A percentile compares a stretch with the other conserved stretches of the same genome.
phyloP scores from a whole-genome alignment of 805 yeast species.

The Metschnikowia gruessii region DNA sequence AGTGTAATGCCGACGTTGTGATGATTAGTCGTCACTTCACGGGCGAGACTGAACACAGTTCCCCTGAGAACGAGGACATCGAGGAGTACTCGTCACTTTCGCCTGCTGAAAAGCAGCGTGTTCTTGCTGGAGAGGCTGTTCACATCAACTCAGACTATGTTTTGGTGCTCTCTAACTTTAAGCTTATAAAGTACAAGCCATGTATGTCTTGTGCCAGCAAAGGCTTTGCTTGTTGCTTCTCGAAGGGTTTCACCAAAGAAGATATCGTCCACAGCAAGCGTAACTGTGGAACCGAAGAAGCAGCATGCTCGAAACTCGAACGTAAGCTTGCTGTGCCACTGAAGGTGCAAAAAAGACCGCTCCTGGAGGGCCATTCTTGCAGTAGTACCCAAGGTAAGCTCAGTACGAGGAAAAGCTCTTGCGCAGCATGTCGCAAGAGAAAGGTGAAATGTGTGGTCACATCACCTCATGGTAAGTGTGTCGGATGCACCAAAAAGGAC shows the following conservation, averaged over 20 bases:
- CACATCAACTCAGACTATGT: constrained; percentile 12
- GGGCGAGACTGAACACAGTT: neutral
- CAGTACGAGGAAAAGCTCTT: constrained; percentile 33
- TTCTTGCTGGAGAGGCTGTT: constrained; percentile 19
- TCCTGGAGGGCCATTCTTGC: constrained; percentile 8
- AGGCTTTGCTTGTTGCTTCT: constrained; percentile 48
- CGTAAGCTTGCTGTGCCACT: neutral
- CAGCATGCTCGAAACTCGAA: neutral
- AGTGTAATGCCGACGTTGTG: constrained; percentile 65
- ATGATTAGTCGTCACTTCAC: constrained; percentile 30
- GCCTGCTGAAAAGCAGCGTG: constrained; percentile 11
- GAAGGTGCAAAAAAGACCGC: constrained; percentile 7
- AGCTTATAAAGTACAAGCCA: constrained; percentile 48
- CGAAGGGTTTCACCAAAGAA: constrained; percentile 65
- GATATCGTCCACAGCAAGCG: constrained; percentile 46
- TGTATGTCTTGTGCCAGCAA: constrained; percentile 55
- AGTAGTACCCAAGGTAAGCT: neutral
- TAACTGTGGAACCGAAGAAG: neutral
- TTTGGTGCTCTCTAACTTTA: constrained; percentile 25
- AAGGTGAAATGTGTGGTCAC: constrained; percentile 42
- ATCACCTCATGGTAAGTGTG: constrained; percentile 32
- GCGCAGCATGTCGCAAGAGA: constrained; percentile 41
- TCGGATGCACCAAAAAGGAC: constrained; percentile 40
- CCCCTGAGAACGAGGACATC: constrained; percentile 1
- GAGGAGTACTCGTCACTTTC: constrained; percentile 14